Evolutionary conservation across 371 early-diverging fungal genomes (phyloP).

Genomic region (Syncephalastrum racemosum): DNA sequence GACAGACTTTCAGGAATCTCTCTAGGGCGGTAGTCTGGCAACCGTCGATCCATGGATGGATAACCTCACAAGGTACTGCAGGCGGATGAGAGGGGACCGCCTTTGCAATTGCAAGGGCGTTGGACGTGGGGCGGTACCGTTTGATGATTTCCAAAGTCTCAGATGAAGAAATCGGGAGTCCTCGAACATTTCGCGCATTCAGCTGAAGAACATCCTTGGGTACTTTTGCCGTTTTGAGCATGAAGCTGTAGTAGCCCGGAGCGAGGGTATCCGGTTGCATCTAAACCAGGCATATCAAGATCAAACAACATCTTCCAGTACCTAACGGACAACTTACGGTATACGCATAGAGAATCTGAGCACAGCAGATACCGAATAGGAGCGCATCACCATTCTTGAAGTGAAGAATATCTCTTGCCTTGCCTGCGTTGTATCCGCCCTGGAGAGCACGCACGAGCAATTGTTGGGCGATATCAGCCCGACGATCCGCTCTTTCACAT

Average conservation of each 20-base stretch:
- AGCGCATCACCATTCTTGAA: constrained; percentile 66
- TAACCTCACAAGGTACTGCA: constrained; percentile 47
- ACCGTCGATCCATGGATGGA: constrained; percentile 64
- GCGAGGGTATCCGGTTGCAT: constrained; percentile 67
- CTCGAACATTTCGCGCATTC: constrained; percentile 53
- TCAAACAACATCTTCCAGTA: neutral
- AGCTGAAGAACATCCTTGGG: constrained; percentile 51
- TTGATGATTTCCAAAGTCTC: constrained; percentile 39
- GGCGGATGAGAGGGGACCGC: constrained; percentile 25
- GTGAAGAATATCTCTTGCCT: constrained; percentile 59
- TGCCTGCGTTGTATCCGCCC: constrained; percentile 60
- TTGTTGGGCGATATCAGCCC: constrained; percentile 68
- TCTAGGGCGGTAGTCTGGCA: constrained; percentile 50
- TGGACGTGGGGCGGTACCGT: constrained; percentile 44
- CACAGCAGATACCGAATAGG: constrained; percentile 58
- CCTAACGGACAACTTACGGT: constrained; percentile 42
- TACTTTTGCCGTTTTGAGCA: constrained; percentile 65
- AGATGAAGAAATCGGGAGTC: constrained; percentile 43
- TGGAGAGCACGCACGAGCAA: constrained; percentile 59
- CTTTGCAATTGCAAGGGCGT: constrained; percentile 37
- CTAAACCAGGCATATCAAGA: constrained; percentile 19
- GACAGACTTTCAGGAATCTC: constrained; percentile 54
- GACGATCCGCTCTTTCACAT: constrained; percentile 59
- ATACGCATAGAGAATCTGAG: constrained; percentile 66
- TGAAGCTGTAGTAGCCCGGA: constrained; percentile 66